These are phyloP conservation scores for Colletotrichum karsti DNA, from an alignment of 2,329 filamentous ascomycete genomes.

Conservation along the genomic window DNA sequence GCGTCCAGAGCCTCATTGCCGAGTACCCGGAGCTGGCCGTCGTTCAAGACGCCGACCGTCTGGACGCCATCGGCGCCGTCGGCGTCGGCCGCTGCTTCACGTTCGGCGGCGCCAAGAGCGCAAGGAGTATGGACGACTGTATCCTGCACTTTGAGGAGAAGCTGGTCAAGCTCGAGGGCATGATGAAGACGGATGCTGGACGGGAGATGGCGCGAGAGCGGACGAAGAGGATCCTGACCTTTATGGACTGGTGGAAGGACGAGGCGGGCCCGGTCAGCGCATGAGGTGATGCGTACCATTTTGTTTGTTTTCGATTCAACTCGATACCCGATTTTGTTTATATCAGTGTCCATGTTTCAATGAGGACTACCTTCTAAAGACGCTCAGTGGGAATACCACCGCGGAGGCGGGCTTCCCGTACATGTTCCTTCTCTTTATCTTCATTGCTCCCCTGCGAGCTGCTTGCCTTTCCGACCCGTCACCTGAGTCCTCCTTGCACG, in stretches of 20 bases:
- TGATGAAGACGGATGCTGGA: conserved; percentile 72
- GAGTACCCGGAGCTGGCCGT: conserved; percentile 79
- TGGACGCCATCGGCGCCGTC: conserved; percentile 91
- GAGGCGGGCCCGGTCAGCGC: conserved; percentile 44
- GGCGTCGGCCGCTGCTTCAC: conserved; percentile 83
- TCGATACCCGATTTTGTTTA: conserved; percentile 18
- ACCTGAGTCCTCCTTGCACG: not conserved
- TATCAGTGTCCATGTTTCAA: conserved; percentile 5
- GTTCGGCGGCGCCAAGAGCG: conserved; percentile 74
- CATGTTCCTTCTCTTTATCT: not conserved
- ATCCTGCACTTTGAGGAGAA: conserved; percentile 83
- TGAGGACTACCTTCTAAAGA: not conserved
- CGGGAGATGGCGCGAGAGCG: conserved; percentile 60
- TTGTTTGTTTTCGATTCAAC: conserved; percentile 22
- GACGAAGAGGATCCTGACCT: conserved; percentile 59
- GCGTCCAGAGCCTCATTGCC: conserved; percentile 68
- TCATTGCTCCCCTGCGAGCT: not conserved
- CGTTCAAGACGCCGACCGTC: conserved; percentile 90
- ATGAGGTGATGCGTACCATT: not conserved
- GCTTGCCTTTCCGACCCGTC: not conserved
- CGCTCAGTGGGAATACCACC: not conserved
- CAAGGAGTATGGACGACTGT: conserved; percentile 63
- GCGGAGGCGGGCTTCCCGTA: not conserved
- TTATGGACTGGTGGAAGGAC: conserved; percentile 67
- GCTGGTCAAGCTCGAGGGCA: conserved; percentile 69